These are phyloP conservation scores for Metschnikowia gelsemii DNA, from an alignment of 805 yeast species.

Conservation along the genomic window DNA sequence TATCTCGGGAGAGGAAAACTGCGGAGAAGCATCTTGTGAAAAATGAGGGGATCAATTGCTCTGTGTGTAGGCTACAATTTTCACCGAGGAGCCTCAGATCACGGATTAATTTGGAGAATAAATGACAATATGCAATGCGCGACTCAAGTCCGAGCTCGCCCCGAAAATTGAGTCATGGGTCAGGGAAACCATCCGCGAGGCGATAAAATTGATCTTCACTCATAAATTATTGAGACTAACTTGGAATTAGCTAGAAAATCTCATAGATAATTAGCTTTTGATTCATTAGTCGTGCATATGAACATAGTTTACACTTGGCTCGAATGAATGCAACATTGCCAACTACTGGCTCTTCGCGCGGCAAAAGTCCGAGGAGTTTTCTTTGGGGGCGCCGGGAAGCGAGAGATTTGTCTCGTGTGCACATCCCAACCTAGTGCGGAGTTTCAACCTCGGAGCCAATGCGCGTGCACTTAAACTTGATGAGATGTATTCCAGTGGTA, in stretches of 20 bases:
- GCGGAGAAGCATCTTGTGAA: constrained; percentile 11
- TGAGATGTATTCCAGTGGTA: background rate
- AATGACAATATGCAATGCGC: constrained; percentile 11
- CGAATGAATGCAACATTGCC: background rate
- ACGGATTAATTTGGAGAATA: constrained; percentile 10
- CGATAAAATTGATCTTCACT: background rate
- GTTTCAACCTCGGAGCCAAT: too few relatives aligned
- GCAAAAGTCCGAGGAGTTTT: constrained; percentile 9
- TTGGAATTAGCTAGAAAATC: too few relatives aligned
- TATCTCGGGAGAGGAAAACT: constrained; percentile 11
- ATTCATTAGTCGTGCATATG: background rate
- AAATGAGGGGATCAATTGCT: constrained; percentile 7
- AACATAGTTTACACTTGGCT: background rate
- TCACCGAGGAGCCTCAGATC: constrained; percentile 10
- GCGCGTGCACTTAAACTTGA: background rate
- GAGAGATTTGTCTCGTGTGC: constrained; percentile 9
- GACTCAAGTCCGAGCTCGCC: constrained; percentile 23
- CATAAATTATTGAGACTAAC: background rate
- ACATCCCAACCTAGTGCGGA: constrained; percentile 5
- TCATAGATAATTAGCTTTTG: background rate
- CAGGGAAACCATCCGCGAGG: constrained; percentile 10
- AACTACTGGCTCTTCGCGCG: constrained; percentile 8
- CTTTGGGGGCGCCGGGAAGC: constrained; percentile 6
- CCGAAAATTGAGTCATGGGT: constrained; percentile 16
- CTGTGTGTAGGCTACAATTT: constrained; percentile 12